phyloP scores from a whole-genome alignment of 352 stramenopile genomes.

The Phytophthora megakarya region DNA sequence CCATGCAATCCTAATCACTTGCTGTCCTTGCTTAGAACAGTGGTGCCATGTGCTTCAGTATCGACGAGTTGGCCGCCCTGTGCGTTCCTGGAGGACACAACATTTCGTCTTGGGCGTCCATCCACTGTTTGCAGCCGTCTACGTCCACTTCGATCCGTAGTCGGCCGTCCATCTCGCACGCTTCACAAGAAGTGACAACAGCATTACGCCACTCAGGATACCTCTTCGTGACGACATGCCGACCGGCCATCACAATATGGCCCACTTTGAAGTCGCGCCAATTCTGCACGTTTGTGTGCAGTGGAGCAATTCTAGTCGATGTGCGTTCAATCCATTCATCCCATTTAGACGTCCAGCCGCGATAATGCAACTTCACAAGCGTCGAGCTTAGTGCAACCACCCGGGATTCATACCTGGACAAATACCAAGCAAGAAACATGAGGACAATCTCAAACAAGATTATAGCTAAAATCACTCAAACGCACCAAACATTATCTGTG shows the following conservation, averaged over 20 bases:
- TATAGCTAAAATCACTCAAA: neutral
- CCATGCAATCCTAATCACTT: too few species aligned
- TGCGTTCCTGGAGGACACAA: constrained; percentile 64
- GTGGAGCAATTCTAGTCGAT: constrained; percentile 91
- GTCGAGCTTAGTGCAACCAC: constrained; percentile 49
- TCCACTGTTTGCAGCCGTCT: constrained; percentile 44
- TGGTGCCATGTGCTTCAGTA: constrained; percentile 26
- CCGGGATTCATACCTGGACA: constrained; percentile 56
- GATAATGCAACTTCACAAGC: constrained; percentile 95
- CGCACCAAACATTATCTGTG: constrained; percentile 70
- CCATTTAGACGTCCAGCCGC: constrained; percentile 96
- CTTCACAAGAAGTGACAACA: constrained; percentile 36
- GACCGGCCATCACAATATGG: constrained; percentile 61
- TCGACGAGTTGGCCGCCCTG: constrained; percentile 48
- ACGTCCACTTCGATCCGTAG: constrained; percentile 52
- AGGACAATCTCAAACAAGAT: neutral
- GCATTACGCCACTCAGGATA: constrained; percentile 71
- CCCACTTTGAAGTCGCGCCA: constrained; percentile 64
- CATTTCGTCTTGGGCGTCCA: constrained; percentile 69
- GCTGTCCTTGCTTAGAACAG: constrained; percentile 20
- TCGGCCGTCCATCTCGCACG: constrained; percentile 30
- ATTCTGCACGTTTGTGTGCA: constrained; percentile 85
- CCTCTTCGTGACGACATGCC: constrained; percentile 23
- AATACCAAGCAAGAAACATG: neutral
- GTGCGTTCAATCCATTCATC: constrained; percentile 95